Evolutionary conservation across 2,329 filamentous ascomycete species (phyloP), one percentile per base, ranked within the genome.

Genomic region (Rhytidhysteron rufulum): DNA sequence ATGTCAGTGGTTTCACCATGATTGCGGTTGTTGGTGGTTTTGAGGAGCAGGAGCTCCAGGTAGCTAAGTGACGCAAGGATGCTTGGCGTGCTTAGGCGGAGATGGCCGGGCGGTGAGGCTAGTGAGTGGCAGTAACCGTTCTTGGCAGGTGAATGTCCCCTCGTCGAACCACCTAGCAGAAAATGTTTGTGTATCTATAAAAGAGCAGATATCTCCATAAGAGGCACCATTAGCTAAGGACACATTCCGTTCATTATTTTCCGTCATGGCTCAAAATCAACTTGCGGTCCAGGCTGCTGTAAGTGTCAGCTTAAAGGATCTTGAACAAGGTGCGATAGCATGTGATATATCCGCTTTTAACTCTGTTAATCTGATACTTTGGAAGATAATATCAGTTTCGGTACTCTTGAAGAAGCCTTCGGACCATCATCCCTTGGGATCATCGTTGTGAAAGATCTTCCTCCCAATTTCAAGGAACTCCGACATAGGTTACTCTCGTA

Each of bases 381-480:
- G 29, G 6, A 10, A 87, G 85, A 80, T 16, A 77, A 75, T 42
- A 74, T 91, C 33, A 74, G 84, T 1, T 84, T 88, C 38, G 75
- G 79, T 41, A 78, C 78, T 0, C 74, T 93, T 9, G 79, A 86
- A 54, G 67, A 85, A 52, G 93, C 93, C 0, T 97, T 98, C 61
- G 93, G 93, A 0, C 88, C 90, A 2, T 81, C 86, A 19, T 95
- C 89, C 2, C 73, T 97, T 10, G 93, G 93, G 0, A 95, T 98
- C 38, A 83, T 98, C 40, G 72, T 97, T n/a, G 90, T 98, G 34
- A 88, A 86, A 60, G 87, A 89, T 60, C 79, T 97, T 0, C 87
- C 89, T 0, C 47, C 74, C 5, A 73, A 80, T 38, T 98, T 95
- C 55, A 66, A 77, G 11, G 67, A 76, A n/a, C 70, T 96, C 31